Base-by-base conservation (phyloP, 306 rosid genomes). In the Rosa chinensis region DNA sequence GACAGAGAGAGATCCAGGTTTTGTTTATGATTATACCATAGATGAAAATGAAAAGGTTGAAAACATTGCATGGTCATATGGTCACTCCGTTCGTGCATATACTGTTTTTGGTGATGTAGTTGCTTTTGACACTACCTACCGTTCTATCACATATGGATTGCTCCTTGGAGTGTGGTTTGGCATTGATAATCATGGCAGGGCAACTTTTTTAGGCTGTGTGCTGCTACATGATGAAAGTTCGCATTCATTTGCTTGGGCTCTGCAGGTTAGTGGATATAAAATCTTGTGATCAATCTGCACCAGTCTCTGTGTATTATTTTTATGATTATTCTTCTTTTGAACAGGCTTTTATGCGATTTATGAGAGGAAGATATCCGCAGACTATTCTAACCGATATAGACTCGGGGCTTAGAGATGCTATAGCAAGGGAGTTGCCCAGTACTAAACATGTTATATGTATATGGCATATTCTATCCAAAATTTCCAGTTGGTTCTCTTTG, bases 141-240 rank as follows among this genome's bases (percentile, higher is more conserved):
- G 89, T 56, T 90, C 91, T 72, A 77, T 86, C 71, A 86, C 89
- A 63, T 82, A 86, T 68, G 93, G 91, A 56, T 79, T 90, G 79
- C 85, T 87, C 62, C 90, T 90, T 71, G 93, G 93, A 79, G 84
- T 82, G 67, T 88, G 87, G 93, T 86, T 88, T 75, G 87, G 93
- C 12, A 86, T 88, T 9, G 86, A 88, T 77, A 90, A 84, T 79
- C 82, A 82, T 37, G 93, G 93, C 66, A 88, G 84, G 82, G 86
- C 87, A 55, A 79, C 88, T 53, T 62, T 86, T 68, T 76, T 89
- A 20, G 85, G 93, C 35, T 86, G 87, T 72, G 90, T 77, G 48
- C 78, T 89, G 84, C 85, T 90, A 80, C 93, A 90, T 76, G 93
- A 88, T 56, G 93, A 90, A 79, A 84, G 89, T 75, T 78, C 87